These are phyloP conservation scores for Talaromyces sp. DNA, from an alignment of 2,329 filamentous ascomycete species.

Conservation along the genomic window DNA sequence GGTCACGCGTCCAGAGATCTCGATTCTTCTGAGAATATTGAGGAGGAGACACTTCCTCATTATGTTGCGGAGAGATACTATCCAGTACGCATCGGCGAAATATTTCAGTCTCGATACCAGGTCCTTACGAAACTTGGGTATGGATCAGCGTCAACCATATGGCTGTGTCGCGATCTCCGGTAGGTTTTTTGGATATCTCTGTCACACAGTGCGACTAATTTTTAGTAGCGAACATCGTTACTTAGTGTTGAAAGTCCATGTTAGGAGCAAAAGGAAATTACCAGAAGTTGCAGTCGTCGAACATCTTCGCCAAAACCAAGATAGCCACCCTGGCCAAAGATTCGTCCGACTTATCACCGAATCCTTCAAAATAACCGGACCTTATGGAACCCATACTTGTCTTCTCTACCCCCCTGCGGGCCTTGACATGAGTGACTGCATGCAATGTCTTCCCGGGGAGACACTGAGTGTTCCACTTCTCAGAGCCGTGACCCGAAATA, in stretches of 20 bases:
- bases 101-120: conserved; percentile 15
- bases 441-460: not conserved
- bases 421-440: conserved; percentile 17
- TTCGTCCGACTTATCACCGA: not conserved
- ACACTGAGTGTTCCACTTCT: not conserved
- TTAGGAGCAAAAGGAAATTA: conserved; percentile 20
- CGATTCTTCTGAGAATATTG: not conserved
- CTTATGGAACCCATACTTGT: conserved; percentile 21
- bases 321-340: not conserved
- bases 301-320: not conserved
- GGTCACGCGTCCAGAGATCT: conserved; percentile 11
- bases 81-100: conserved; percentile 13
- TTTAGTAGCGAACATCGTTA: not conserved
- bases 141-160: conserved; percentile 27
- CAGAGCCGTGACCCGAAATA: not conserved
- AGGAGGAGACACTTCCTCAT: conserved; percentile 1
- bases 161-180: conserved; percentile 13
- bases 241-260: conserved; percentile 38
- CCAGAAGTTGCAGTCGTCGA: conserved; percentile 19
- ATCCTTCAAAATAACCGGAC: not conserved
- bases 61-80: conserved; percentile 13
- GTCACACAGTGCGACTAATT: conserved; percentile 21
- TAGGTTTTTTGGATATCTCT: conserved; percentile 15
- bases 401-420: conserved; percentile 39
- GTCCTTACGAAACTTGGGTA: conserved; percentile 13